phyloP scores from a whole-genome alignment of 2,329 filamentous ascomycete species.

The Neofusicoccum umdonicola region DNA sequence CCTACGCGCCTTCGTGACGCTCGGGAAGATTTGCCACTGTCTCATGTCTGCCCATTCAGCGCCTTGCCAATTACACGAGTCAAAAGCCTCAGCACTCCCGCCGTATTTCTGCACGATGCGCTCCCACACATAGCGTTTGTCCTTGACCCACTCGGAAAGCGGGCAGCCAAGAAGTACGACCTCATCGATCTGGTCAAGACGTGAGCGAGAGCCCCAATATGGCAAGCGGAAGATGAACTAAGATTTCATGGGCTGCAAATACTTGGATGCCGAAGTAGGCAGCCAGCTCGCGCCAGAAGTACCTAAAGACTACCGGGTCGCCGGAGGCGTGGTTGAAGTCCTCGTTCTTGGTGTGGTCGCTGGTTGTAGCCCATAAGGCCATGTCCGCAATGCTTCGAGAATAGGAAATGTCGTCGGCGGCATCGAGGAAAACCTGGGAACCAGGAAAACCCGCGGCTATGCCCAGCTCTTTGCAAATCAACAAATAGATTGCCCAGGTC shows the following conservation, averaged over 20 bases:
- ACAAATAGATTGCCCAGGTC: constrained; percentile 42
- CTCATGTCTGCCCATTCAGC: too few species aligned
- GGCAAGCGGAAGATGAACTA: too few species aligned
- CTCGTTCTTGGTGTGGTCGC: constrained; percentile 34
- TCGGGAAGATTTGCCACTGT: too few species aligned
- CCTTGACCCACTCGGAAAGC: neutral
- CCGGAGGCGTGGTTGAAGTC: constrained; percentile 45
- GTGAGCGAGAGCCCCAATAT: too few species aligned
- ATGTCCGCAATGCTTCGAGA: constrained; percentile 36
- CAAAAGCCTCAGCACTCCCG: neutral
- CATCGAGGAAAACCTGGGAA: constrained; percentile 31
- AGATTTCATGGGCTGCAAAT: too few species aligned
- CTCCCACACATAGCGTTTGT: neutral
- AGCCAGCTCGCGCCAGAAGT: constrained; percentile 43
- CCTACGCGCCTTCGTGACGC: too few species aligned
- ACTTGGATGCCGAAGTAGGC: constrained; percentile 32
- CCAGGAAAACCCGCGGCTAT: constrained; percentile 35
- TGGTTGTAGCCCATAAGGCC: constrained; percentile 37
- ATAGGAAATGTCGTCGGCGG: constrained; percentile 35
- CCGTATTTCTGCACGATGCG: neutral
- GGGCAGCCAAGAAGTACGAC: too few species aligned
- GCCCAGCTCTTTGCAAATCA: constrained; percentile 35
- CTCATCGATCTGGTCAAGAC: too few species aligned
- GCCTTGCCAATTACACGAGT: constrained; percentile 22
- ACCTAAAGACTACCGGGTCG: constrained; percentile 38